Evolutionary conservation across 176 grass and related monocot genomes (phyloP).

Genomic region (Microstegium vimineum): DNA sequence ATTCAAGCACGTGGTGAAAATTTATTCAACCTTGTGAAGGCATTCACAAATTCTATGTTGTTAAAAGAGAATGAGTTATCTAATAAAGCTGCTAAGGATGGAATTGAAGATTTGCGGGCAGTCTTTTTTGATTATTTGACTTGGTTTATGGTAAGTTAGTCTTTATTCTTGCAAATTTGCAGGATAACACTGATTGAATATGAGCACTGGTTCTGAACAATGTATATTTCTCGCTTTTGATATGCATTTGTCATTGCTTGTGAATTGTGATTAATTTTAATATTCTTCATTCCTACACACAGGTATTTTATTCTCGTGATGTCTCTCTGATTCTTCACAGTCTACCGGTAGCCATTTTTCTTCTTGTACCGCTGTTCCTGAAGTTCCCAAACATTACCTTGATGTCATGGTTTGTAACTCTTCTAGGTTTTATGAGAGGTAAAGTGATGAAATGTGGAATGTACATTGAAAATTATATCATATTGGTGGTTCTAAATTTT

Average conservation of each 20-base stretch:
- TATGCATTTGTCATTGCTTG: conserved; percentile 23
- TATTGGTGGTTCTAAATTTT: neutral
- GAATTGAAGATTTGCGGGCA: conserved; percentile 42
- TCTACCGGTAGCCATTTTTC: conserved; percentile 63
- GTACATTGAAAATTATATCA: neutral
- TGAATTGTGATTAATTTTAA: neutral
- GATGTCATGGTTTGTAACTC: conserved; percentile 43
- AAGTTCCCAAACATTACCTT: conserved; percentile 52
- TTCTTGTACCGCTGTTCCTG: conserved; percentile 70
- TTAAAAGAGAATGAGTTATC: conserved; percentile 47
- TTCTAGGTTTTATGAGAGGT: conserved; percentile 72
- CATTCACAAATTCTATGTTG: conserved; percentile 78
- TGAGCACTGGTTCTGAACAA: neutral
- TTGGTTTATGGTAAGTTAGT: conserved; percentile 88
- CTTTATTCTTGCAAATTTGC: conserved; percentile 31
- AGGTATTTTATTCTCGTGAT: conserved; percentile 85
- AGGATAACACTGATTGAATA: neutral
- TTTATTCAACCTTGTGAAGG: conserved; percentile 77
- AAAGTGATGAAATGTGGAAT: conserved; percentile 31
- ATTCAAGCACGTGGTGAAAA: conserved; percentile 99
- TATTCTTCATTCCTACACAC: conserved; percentile 35
- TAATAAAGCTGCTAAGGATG: conserved; percentile 30
- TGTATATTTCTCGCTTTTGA: neutral
- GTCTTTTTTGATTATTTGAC: conserved; percentile 97
- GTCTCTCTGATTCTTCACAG: conserved; percentile 72